Conservation (phyloP, 2,329 filamentous ascomycete genomes). For the Alternaria sp. region DNA sequence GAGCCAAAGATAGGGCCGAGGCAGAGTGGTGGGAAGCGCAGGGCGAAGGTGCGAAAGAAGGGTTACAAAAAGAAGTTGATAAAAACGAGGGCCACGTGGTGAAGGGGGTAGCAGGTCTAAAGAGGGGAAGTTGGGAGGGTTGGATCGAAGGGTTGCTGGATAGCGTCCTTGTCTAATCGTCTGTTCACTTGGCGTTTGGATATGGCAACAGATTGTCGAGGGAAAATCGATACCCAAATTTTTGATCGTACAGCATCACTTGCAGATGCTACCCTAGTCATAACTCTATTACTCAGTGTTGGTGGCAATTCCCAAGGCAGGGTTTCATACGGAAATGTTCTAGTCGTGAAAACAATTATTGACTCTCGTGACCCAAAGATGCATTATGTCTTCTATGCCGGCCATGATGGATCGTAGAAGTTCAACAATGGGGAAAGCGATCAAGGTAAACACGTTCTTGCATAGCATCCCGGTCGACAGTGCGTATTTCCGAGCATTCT, state of each 20-base stretch:
- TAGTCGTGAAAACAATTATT: not conserved
- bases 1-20: constrained; percentile 56
- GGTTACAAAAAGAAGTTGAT: constrained; percentile 33
- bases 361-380: not conserved
- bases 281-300: not conserved
- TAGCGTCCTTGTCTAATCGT: constrained; percentile 24
- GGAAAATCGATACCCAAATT: constrained; percentile 5
- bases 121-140: constrained; percentile 27
- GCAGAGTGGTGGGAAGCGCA: constrained; percentile 57
- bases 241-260: not conserved
- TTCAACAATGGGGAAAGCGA: not conserved
- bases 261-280: not conserved
- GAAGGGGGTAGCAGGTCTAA: constrained; percentile 17
- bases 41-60: constrained; percentile 33
- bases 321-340: not conserved
- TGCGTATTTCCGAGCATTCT: not conserved
- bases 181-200: not conserved
- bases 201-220: not conserved
- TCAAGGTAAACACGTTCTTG: not conserved
- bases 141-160: constrained; percentile 33
- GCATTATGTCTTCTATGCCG: not conserved
- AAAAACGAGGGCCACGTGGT: constrained; percentile 18
- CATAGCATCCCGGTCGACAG: not conserved
- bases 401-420: not conserved
- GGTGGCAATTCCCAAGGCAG: not conserved